Percentiles rank a stretch among this genome's conserved stretches.
Evolutionary conservation across 1,284 basidiomycete genomes (phyloP).

Genomic region (Ceratobasidium sp.): DNA sequence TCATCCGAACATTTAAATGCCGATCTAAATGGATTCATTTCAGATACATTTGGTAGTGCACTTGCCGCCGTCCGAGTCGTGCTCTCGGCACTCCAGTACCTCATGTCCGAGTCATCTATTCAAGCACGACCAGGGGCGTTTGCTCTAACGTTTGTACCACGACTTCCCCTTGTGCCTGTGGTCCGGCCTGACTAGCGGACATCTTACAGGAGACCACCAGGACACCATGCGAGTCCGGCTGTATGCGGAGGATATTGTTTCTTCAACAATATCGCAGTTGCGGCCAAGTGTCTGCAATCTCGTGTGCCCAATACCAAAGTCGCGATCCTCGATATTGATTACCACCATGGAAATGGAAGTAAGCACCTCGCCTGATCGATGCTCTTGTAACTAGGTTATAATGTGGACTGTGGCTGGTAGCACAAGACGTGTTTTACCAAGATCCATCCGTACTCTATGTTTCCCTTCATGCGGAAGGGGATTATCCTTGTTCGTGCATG

Average conservation of each 20-base stretch:
- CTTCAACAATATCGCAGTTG: constrained; percentile 52
- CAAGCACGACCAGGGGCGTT: constrained; percentile 45
- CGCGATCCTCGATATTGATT: constrained; percentile 54
- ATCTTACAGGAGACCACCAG: constrained; percentile 51
- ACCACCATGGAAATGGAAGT: constrained; percentile 54
- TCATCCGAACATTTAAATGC: background rate
- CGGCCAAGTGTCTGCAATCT: constrained; percentile 47
- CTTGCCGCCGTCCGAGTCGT: constrained; percentile 50
- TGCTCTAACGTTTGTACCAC: constrained; percentile 48
- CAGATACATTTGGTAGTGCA: constrained; percentile 49
- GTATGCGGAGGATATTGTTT: constrained; percentile 54
- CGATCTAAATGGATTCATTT: background rate
- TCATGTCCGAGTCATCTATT: constrained; percentile 32
- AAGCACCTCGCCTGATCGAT: constrained; percentile 33
- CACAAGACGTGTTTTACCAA: constrained; percentile 51
- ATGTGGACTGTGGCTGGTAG: constrained; percentile 41
- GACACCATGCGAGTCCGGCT: constrained; percentile 51
- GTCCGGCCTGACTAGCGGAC: background rate
- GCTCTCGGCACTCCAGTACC: constrained; percentile 47
- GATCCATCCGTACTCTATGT: constrained; percentile 51
- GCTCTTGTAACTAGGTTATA: background rate
- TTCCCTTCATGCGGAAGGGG: constrained; percentile 51
- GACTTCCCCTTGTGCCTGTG: background rate
- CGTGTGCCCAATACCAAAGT: constrained; percentile 42
- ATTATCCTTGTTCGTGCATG: constrained; percentile 52